Percentiles rank a stretch among this genome's conserved stretches.
Conservation (phyloP, 306 rosid genomes). For the Quercus rubra region DNA sequence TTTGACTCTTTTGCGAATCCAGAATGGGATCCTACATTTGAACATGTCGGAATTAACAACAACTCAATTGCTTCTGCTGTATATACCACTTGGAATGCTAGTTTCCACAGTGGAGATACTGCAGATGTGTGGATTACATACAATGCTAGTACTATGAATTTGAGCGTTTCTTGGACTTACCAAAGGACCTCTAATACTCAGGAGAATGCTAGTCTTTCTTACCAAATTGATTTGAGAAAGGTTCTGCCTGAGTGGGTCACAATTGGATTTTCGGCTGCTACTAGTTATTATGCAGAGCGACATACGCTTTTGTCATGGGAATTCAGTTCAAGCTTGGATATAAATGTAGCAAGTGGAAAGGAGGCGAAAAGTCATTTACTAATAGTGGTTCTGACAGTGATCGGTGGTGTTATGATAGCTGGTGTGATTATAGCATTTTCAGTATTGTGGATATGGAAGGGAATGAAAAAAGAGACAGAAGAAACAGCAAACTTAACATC, state of each 20-base stretch:
- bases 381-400: constrained; percentile 9
- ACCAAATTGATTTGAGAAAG: constrained; percentile 22
- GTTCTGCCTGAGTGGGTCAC: constrained; percentile 40
- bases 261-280: constrained; percentile 37
- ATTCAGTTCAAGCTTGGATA: constrained; percentile 33
- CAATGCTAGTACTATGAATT: constrained; percentile 22
- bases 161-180: constrained; percentile 38
- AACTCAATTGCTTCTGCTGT: constrained; percentile 22
- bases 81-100: constrained; percentile 35
- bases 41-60: constrained; percentile 41
- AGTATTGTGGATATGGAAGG: neutral
- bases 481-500: constrained; percentile 17
- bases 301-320: constrained; percentile 37
- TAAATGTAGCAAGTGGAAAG: neutral
- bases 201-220: constrained; percentile 26
- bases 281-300: neutral
- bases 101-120: constrained; percentile 29
- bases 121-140: constrained; percentile 32
- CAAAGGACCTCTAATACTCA: neutral
- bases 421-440: constrained; percentile 13
- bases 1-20: constrained; percentile 18
- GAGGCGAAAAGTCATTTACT: neutral
- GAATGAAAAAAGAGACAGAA: neutral
- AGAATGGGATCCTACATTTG: constrained; percentile 12
- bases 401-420: constrained; percentile 8